These are phyloP conservation scores for Solanum pimpinellifolium DNA, from an alignment of 257 asterid genomes.

Conservation along the genomic window DNA sequence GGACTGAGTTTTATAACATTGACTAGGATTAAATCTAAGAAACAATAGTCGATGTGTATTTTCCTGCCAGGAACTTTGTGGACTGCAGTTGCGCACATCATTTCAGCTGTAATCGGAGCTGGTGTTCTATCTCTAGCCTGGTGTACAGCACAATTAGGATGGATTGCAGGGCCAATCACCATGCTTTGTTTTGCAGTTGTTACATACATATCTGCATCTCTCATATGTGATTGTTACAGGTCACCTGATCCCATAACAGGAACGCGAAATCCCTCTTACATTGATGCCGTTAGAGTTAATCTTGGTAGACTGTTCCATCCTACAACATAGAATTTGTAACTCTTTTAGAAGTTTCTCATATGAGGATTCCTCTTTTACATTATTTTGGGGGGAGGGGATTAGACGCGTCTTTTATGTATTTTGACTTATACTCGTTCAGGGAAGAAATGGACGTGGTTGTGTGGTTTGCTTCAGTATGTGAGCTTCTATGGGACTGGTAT, in stretches of 20 bases:
- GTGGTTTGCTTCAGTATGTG: slow-evolving; percentile 16
- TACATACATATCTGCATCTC: slow-evolving; percentile 38
- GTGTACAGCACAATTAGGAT: slow-evolving; percentile 71
- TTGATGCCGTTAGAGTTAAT: slow-evolving; percentile 45
- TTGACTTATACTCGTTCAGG: slow-evolving; percentile 10
- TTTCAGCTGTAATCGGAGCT: slow-evolving; percentile 80
- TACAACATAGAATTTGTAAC: neutral
- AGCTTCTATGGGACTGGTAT: slow-evolving; percentile 9
- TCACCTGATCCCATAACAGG: slow-evolving; percentile 21
- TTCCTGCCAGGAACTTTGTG: slow-evolving; percentile 49
- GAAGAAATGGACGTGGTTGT: slow-evolving; percentile 12
- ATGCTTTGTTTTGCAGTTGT: slow-evolving; percentile 51
- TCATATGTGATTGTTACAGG: slow-evolving; percentile 48
- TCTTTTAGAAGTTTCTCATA: neutral
- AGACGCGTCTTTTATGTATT: neutral
- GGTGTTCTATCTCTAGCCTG: slow-evolving; percentile 79
- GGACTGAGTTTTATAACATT: neutral
- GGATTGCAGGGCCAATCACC: slow-evolving; percentile 71
- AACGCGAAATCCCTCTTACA: slow-evolving; percentile 40
- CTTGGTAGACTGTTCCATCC: slow-evolving; percentile 13
- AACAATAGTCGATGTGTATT: neutral
- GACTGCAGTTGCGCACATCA: slow-evolving; percentile 65
- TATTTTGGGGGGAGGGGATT: neutral
- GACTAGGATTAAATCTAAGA: neutral
- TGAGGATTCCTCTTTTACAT: neutral